These are phyloP conservation scores for Grosmannia serpens DNA, from an alignment of 2,329 filamentous ascomycete species.

Conservation along the genomic window DNA sequence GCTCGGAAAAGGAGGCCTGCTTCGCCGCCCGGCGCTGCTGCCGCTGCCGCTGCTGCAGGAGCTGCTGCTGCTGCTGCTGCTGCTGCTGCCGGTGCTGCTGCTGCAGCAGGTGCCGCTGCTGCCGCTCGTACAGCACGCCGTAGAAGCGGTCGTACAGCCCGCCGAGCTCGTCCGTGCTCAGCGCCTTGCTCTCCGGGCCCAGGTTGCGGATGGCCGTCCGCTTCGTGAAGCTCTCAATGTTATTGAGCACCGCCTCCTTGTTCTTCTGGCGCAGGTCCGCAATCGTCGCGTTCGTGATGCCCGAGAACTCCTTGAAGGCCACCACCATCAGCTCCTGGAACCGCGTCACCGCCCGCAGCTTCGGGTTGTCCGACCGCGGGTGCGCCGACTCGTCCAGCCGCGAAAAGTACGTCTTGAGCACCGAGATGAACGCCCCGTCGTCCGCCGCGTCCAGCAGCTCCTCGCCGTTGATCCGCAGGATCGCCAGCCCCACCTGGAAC, in stretches of 20 bases:
- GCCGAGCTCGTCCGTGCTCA: constrained; percentile 75
- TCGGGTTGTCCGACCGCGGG: constrained; percentile 88
- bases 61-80: constrained; percentile 47
- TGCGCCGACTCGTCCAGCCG: constrained; percentile 91
- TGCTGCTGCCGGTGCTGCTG: constrained; percentile 58
- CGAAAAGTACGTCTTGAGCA: constrained; percentile 89
- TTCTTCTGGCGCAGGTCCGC: constrained; percentile 82
- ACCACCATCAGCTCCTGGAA: constrained; percentile 99
- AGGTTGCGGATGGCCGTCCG: constrained; percentile 92
- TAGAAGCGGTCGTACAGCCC: constrained; percentile 94
- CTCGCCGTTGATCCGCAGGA: constrained; percentile 91
- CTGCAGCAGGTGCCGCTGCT: constrained; percentile 62
- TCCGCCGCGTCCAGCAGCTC: constrained; percentile 87
- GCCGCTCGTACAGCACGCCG: constrained; percentile 77
- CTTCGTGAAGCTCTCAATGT: constrained; percentile 95
- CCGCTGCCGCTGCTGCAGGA: neutral
- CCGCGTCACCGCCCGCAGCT: constrained; percentile 81
- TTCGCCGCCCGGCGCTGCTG: neutral
- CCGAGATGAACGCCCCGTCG: constrained; percentile 92
- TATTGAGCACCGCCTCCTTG: constrained; percentile 87
- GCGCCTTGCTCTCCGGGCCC: constrained; percentile 86
- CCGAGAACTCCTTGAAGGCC: constrained; percentile 95
- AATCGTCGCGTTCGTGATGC: constrained; percentile 87
- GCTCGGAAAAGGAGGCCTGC: constrained; percentile 8
- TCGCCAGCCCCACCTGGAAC: constrained; percentile 95